Percentiles rank a stretch among this genome's conserved stretches.
Conservation (phyloP, 805 yeast species). For the Saccharomycopsis sp. region DNA sequence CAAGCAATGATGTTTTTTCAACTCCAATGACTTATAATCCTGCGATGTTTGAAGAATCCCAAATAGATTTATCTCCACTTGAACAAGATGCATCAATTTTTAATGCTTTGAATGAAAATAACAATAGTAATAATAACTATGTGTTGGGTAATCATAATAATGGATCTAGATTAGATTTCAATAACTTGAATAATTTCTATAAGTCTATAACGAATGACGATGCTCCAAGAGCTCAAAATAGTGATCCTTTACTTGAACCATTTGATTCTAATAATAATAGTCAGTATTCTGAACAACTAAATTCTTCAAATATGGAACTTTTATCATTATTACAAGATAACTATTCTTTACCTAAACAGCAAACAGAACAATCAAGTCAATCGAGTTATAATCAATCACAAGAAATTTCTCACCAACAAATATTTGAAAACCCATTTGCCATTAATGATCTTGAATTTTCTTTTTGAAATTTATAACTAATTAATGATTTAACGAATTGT, state of each 20-base stretch:
- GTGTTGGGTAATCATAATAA: background rate
- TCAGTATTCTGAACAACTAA: background rate
- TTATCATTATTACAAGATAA: background rate
- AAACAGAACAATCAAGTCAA: background rate
- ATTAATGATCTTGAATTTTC: slow-evolving; percentile 1
- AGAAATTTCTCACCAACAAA: background rate
- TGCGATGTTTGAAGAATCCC: slow-evolving; percentile 1
- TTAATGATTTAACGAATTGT: no score
- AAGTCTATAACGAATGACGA: slow-evolving; percentile 1
- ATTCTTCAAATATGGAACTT: background rate
- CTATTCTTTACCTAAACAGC: background rate
- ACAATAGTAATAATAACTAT: slow-evolving; percentile 1
- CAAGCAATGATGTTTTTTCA: slow-evolving; percentile 1
- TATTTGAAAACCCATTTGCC: background rate
- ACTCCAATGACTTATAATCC: slow-evolving; percentile 4
- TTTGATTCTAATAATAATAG: background rate
- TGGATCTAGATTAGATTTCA: slow-evolving; percentile 4
- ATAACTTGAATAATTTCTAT: slow-evolving; percentile 7
- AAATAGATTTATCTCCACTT: slow-evolving; percentile 15
- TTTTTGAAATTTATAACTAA: no score
- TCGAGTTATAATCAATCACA: background rate
- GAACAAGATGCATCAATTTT: slow-evolving; percentile 10
- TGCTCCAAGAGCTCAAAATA: slow-evolving; percentile 14
- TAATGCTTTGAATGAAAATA: background rate
- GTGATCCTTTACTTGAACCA: slow-evolving; percentile 5